Evolutionary conservation across 805 yeast genomes (phyloP).

Genomic region (Candida ponderosae): DNA sequence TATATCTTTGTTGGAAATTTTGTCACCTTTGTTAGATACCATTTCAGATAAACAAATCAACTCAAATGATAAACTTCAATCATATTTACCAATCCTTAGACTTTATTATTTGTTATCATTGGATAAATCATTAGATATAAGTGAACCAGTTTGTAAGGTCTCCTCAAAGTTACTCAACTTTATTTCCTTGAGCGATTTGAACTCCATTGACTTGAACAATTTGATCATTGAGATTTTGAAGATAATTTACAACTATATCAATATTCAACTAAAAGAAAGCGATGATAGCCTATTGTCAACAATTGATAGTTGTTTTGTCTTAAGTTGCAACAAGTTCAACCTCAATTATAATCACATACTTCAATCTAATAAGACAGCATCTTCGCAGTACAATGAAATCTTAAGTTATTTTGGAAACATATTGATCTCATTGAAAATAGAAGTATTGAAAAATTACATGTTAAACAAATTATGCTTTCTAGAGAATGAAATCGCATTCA

Average conservation of each 20-base stretch:
- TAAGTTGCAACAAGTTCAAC: conserved; percentile 21
- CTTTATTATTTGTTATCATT: conserved; percentile 16
- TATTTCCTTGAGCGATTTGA: conserved; percentile 14
- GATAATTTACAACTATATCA: conserved; percentile 15
- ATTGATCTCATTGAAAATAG: conserved; percentile 14
- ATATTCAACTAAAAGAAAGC: conserved; percentile 14
- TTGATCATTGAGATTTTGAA: conserved; percentile 20
- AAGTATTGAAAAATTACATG: conserved; percentile 18
- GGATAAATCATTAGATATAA: conserved; percentile 6
- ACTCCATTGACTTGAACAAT: conserved; percentile 12
- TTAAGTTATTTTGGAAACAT: conserved; percentile 20
- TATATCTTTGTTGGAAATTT: neutral
- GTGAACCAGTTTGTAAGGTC: conserved; percentile 11
- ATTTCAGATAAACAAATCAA: conserved; percentile 19
- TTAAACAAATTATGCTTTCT: conserved; percentile 16
- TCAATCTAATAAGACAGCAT: too few species aligned
- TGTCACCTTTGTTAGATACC: conserved; percentile 12
- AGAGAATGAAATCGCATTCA: conserved; percentile 14
- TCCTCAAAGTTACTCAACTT: conserved; percentile 18
- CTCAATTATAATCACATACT: conserved; percentile 9
- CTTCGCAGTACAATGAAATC: conserved; percentile 16
- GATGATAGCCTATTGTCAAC: conserved; percentile 9
- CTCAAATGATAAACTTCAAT: conserved; percentile 16
- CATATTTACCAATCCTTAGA: conserved; percentile 19
- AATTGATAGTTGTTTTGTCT: conserved; percentile 16